Evolutionary conservation across 306 rosid species (phyloP).

Genomic region (Cercis canadensis): DNA sequence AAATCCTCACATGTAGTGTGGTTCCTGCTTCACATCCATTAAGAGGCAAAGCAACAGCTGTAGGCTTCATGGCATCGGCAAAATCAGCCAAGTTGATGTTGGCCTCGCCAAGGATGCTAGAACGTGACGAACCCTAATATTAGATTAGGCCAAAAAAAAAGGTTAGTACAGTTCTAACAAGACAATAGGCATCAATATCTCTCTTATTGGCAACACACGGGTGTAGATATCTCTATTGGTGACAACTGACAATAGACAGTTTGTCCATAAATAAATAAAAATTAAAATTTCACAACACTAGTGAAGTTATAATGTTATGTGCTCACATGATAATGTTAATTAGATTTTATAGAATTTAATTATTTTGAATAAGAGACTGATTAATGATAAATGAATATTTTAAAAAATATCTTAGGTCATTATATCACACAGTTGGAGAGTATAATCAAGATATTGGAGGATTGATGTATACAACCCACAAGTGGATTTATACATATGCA

Average conservation of each 20-base stretch:
- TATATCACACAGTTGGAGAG: constrained; percentile 21
- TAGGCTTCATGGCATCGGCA: constrained; percentile 93
- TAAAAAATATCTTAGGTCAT: constrained; percentile 15
- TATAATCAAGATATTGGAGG: constrained; percentile 20
- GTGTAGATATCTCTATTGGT: constrained; percentile 22
- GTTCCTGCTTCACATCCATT: constrained; percentile 87
- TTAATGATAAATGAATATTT: constrained; percentile 1
- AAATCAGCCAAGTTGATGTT: constrained; percentile 87
- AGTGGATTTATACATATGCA: constrained; percentile 9
- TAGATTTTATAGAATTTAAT: constrained; percentile 24
- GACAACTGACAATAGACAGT: constrained; percentile 27
- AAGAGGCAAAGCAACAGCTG: constrained; percentile 69
- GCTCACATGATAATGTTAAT: constrained; percentile 7
- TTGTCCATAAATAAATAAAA: constrained; percentile 25
- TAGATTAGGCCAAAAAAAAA: constrained; percentile 43
- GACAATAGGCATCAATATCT: constrained; percentile 24
- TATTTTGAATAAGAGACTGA: constrained; percentile 23
- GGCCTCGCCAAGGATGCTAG: constrained; percentile 95
- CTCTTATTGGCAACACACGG: constrained; percentile 6
- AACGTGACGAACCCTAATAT: constrained; percentile 89
- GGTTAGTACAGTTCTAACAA: constrained; percentile 41
- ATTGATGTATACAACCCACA: constrained; percentile 19
- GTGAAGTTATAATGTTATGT: constrained; percentile 5
- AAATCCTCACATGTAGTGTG: constrained; percentile 80
- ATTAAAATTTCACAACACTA: constrained; percentile 23